Percentiles rank a stretch among this genome's conserved stretches.
phyloP scores from a whole-genome alignment of 805 yeast genomes.

The Ogataea methanolica region DNA sequence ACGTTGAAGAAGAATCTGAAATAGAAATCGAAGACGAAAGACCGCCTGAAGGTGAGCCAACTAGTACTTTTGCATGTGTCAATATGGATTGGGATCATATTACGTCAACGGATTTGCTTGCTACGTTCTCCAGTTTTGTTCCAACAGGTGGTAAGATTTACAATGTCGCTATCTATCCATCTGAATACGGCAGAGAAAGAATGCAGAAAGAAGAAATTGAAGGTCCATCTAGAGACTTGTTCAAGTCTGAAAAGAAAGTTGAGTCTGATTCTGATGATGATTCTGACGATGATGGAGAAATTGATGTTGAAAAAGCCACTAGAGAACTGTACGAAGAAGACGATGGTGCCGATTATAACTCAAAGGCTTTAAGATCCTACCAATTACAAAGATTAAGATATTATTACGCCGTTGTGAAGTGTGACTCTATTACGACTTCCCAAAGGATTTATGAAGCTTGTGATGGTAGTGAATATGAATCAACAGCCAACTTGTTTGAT shows the following conservation, averaged over 20 bases:
- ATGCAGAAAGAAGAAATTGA: slow-evolving; percentile 85
- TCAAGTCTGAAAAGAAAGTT: slow-evolving; percentile 42
- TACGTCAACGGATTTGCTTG: slow-evolving; percentile 81
- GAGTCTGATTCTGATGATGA: slow-evolving; percentile 33
- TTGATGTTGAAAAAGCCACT: slow-evolving; percentile 47
- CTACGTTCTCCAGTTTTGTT: slow-evolving; percentile 80
- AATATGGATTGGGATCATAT: slow-evolving; percentile 97
- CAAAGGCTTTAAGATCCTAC: slow-evolving; percentile 78
- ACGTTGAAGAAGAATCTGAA: slow-evolving; percentile 42
- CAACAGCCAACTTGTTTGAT: slow-evolving; percentile 92
- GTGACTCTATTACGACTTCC: slow-evolving; percentile 73
- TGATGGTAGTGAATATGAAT: slow-evolving; percentile 94
- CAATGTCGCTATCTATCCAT: slow-evolving; percentile 73
- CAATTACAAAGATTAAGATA: slow-evolving; percentile 91
- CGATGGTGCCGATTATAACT: slow-evolving; percentile 79
- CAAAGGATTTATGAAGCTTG: slow-evolving; percentile 74
- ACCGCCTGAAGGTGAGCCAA: slow-evolving; percentile 86
- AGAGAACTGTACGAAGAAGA: slow-evolving; percentile 71
- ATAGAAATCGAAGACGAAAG: slow-evolving; percentile 50
- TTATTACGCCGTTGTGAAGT: slow-evolving; percentile 84
- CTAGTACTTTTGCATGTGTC: slow-evolving; percentile 80
- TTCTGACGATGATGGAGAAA: slow-evolving; percentile 41
- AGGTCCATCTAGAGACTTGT: slow-evolving; percentile 89
- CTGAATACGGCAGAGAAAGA: slow-evolving; percentile 89
- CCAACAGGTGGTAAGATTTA: slow-evolving; percentile 68